Percentiles rank a stretch among this genome's conserved stretches.
Conservation (phyloP, 805 yeast species). For the Tetrapisispora arboricola region DNA sequence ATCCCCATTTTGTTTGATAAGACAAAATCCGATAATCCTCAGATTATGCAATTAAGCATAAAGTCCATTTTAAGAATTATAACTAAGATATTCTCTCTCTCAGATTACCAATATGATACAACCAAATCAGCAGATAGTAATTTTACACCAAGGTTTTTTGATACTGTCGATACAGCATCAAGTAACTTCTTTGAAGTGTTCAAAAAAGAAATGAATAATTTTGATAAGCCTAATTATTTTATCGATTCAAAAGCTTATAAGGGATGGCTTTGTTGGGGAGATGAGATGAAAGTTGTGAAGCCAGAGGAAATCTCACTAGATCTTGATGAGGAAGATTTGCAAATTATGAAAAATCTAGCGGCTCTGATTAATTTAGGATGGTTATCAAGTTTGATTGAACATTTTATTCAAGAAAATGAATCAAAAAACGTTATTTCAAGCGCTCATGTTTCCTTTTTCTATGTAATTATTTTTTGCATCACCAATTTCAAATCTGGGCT, state of each 20-base stretch:
- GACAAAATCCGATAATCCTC: slow-evolving; percentile 58
- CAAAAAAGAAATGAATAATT: slow-evolving; percentile 41
- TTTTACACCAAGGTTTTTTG: slow-evolving; percentile 34
- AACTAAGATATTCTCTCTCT: slow-evolving; percentile 36
- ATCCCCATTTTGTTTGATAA: slow-evolving; percentile 36
- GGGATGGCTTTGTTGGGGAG: slow-evolving; percentile 76
- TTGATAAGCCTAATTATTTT: slow-evolving; percentile 39
- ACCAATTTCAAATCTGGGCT: slow-evolving; percentile 34
- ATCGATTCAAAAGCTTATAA: slow-evolving; percentile 45
- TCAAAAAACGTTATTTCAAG: slow-evolving; percentile 56
- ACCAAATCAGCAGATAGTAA: slow-evolving; percentile 34
- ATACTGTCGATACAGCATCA: slow-evolving; percentile 36
- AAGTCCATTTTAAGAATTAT: slow-evolving; percentile 49
- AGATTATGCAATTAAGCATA: slow-evolving; percentile 47
- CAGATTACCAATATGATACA: slow-evolving; percentile 39
- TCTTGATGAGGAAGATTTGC: slow-evolving; percentile 35
- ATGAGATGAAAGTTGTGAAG: slow-evolving; percentile 34
- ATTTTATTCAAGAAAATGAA: slow-evolving; percentile 59
- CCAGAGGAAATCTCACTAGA: slow-evolving; percentile 23
- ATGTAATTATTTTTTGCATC: slow-evolving; percentile 40
- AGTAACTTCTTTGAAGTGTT: slow-evolving; percentile 34
- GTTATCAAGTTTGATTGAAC: slow-evolving; percentile 41
- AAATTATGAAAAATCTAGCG: slow-evolving; percentile 37
- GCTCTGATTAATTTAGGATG: slow-evolving; percentile 42
- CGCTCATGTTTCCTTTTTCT: slow-evolving; percentile 48